Percentiles rank a stretch among this genome's conserved stretches.
Evolutionary conservation across 495 filamentous ascomycete species (phyloP).

Genomic region (Aspergillus panamensis): DNA sequence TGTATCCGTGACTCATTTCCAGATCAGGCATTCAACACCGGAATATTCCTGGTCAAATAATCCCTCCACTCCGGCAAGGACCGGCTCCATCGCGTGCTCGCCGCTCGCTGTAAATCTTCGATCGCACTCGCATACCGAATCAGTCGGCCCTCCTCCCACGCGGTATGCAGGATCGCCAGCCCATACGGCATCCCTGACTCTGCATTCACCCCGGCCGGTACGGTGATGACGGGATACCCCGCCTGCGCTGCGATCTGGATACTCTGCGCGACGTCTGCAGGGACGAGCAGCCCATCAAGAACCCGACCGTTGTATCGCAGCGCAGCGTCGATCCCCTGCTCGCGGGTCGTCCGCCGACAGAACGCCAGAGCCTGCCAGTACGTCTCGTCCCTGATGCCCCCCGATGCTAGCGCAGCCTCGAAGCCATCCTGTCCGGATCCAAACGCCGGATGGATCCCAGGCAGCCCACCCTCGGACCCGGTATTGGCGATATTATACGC

Average conservation of each 20-base stretch:
- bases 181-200: conserved; percentile 67
- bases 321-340: conserved; percentile 66
- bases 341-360: conserved; percentile 54
- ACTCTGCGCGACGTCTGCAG: conserved; percentile 62
- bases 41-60: conserved; percentile 49
- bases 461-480: conserved; percentile 66
- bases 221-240: conserved; percentile 67
- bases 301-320: conserved; percentile 46
- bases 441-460: conserved; percentile 61
- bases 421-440: conserved; percentile 68
- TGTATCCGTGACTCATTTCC: too few species aligned
- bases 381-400: conserved; percentile 60
- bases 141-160: conserved; percentile 58
- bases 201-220: conserved; percentile 55
- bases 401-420: conserved; percentile 54
- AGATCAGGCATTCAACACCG: conserved; percentile 26
- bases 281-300: conserved; percentile 61
- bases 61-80: conserved; percentile 52
- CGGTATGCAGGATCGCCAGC: conserved; percentile 62
- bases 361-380: conserved; percentile 63
- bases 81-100: conserved; percentile 37
- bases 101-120: conserved; percentile 55
- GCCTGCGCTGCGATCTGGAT: conserved; percentile 54
- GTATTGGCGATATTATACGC: conserved; percentile 63
- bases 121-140: conserved; percentile 66